These are phyloP conservation scores for Hypsizygus marmoreus DNA, from an alignment of 768 basidiomycete genomes.

Conservation along the genomic window DNA sequence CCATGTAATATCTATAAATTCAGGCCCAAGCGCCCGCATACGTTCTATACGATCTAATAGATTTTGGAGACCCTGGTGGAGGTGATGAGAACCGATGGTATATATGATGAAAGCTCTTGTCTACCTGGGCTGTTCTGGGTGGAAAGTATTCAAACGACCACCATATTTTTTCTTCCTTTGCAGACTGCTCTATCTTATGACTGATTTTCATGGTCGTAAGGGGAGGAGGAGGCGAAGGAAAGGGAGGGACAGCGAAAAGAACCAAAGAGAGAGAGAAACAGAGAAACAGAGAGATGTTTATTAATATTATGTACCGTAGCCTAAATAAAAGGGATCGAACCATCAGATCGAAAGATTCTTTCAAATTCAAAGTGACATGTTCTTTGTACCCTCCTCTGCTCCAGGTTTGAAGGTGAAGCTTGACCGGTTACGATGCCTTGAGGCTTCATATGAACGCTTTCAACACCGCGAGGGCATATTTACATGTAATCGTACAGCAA, in stretches of 20 bases:
- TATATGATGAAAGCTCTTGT: conserved; percentile 11
- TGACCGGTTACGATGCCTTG: too few relatives aligned
- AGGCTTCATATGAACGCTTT: too few relatives aligned
- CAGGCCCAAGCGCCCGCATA: conserved; percentile 93
- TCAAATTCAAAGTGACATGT: too few relatives aligned
- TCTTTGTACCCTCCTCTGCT: too few relatives aligned
- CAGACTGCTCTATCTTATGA: conserved; percentile 86
- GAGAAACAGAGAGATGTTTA: too few relatives aligned
- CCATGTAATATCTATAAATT: conserved; percentile 99
- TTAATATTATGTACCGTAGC: too few relatives aligned
- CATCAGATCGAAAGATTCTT: conserved; percentile 22
- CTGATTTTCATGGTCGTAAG: conserved; percentile 82
- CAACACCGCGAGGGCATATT: too few relatives aligned
- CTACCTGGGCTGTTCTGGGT: conserved; percentile 89
- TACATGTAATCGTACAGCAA: too few relatives aligned
- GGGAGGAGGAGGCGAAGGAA: conserved; percentile 21
- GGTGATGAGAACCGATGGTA: conserved; percentile 6
- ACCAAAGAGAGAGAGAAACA: conserved; percentile 10
- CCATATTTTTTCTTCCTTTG: conserved; percentile 86
- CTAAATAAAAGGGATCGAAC: conserved; percentile 21
- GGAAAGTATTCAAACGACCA: conserved; percentile 99
- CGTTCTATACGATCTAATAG: conserved; percentile 97
- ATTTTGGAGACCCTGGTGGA: conserved; percentile 83
- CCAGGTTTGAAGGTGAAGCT: too few relatives aligned
- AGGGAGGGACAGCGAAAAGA: conserved; percentile 8